Evolutionary conservation across 192 early-diverging fungal genomes (phyloP), one percentile per base, ranked within the genome.

Genomic region (Coemansia sp.): DNA sequence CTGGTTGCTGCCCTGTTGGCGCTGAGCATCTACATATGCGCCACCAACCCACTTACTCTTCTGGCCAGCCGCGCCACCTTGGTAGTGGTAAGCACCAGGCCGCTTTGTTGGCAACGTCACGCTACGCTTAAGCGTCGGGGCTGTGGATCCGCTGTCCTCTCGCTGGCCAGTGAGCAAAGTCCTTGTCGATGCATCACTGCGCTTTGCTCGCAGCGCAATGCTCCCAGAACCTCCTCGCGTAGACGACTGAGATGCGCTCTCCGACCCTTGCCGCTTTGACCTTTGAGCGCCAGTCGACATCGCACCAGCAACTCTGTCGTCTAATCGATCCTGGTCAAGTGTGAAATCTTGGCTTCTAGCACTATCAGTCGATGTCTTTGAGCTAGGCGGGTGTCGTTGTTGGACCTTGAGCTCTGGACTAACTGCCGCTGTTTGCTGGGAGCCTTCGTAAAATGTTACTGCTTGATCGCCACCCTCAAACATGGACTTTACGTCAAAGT

Each of bases 401-500:
- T 38, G 55, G 16, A 29, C 47, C 11, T 44, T 36, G 33, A 60
- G 33, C 31, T 34, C 31, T 16, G 57, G 63, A 16, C 43, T 38
- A 15, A 13, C 33, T 18, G 38, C 29, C 15, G 36, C 61, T 64
- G 49, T 57, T 13, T 57, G 54, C 10, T 57, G 54, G 15, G 54
- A 57, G 11, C 54, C 27, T 6, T 57, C 54, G 5, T 29, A 29
- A 15, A 57, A 57, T 10, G 57, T 12, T 1, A n/a, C 57, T 0
- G 57, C 34, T 20, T 65, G 46, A 15, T 72, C 74, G 46, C 47
- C 67, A 16, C 33, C 51, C 34, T 79, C 73, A 44, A 79, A 75
- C 8, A 79, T 79, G 24, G 77, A 69, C 65, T 63, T 71, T 15
- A 83, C 69, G 63, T 83, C 80, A 78, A 83, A 83, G 38, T 83